A percentile compares a stretch with the other conserved stretches of the same genome.
phyloP scores from a whole-genome alignment of 2,329 filamentous ascomycete species.

The Dothideomycetidae sp. region DNA sequence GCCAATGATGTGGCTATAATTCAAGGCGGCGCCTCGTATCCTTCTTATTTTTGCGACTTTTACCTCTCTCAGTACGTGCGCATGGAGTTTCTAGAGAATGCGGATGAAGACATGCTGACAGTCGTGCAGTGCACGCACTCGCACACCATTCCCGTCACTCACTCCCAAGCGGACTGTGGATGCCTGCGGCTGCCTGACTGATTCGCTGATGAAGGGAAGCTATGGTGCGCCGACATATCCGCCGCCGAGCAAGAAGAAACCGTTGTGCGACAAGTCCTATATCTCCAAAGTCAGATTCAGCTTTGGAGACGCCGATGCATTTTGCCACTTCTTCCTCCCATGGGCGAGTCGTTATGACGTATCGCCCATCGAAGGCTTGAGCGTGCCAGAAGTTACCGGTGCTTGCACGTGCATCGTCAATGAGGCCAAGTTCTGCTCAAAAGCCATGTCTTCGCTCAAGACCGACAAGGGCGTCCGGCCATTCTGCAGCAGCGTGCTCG shows the following conservation, averaged over 20 bases:
- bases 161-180: too few species aligned
- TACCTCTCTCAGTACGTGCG: too few species aligned
- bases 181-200: background rate
- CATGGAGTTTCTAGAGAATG: too few species aligned
- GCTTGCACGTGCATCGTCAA: background rate
- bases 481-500: background rate
- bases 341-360: background rate
- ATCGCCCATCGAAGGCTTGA: background rate
- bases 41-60: too few species aligned
- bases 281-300: too few species aligned
- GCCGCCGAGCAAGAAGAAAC: background rate
- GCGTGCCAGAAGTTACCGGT: background rate
- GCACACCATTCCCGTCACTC: too few species aligned
- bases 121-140: too few species aligned
- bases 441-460: background rate
- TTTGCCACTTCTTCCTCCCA: background rate
- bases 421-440: background rate
- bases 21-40: too few species aligned
- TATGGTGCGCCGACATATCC: background rate
- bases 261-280: background rate
- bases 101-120: too few species aligned
- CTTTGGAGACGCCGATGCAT: background rate
- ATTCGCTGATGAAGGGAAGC: background rate
- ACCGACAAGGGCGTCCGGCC: background rate
- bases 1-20: too few species aligned